Evolutionary conservation across 768 basidiomycete species (phyloP).

Genomic region (Lepiota venenata): DNA sequence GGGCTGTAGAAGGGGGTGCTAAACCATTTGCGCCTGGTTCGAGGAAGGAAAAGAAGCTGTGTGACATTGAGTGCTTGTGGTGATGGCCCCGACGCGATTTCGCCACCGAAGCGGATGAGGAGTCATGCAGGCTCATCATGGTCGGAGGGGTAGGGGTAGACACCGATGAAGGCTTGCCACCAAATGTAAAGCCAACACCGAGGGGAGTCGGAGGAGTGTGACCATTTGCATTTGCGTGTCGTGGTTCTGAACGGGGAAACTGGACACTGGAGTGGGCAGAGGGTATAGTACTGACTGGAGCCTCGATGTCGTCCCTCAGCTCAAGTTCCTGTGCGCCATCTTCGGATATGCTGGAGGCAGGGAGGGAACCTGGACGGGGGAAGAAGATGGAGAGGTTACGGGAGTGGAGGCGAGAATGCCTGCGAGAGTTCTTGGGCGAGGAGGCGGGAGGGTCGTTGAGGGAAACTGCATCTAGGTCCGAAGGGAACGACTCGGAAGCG

Average conservation of each 20-base stretch:
- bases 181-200: conserved; percentile 63
- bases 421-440: conserved; percentile 24
- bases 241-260: conserved; percentile 33
- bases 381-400: conserved; percentile 92
- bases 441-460: conserved; percentile 18
- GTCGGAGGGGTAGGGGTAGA: conserved; percentile 24
- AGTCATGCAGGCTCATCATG: conserved; percentile 19
- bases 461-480: conserved; percentile 9
- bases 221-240: conserved; percentile 8
- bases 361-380: conserved; percentile 69
- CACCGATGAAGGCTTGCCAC: conserved; percentile 43
- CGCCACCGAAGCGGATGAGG: conserved; percentile 22
- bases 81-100: conserved; percentile 70
- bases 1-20: conserved; percentile 2
- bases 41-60: conserved; percentile 95
- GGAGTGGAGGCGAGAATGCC: conserved; percentile 81
- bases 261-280: conserved; percentile 36
- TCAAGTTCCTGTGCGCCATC: conserved; percentile 57
- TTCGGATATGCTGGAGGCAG: conserved; percentile 61
- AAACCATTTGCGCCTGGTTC: conserved; percentile 54
- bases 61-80: conserved; percentile 91
- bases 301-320: conserved; percentile 39
- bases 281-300: conserved; percentile 46
- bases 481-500: conserved; percentile 21
- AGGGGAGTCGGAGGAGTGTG: conserved; percentile 35